These are phyloP conservation scores for Candida sphagnicola DNA, from an alignment of 805 yeast species.

Conservation along the genomic window DNA sequence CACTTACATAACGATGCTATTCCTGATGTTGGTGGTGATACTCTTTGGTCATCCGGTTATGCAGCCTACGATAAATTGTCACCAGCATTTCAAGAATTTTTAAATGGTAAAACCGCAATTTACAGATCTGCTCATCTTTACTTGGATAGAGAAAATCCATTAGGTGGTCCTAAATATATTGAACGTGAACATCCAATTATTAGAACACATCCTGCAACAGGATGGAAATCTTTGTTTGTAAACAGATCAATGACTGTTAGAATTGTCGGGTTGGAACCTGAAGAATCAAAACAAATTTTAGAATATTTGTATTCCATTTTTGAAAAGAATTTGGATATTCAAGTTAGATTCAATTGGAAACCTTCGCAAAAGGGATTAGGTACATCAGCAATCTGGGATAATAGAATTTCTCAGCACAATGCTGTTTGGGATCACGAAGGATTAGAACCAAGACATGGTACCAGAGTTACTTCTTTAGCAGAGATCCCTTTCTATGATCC, in stretches of 20 bases:
- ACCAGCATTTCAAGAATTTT: constrained; percentile 45
- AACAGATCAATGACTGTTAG: constrained; percentile 49
- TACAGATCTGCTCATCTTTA: constrained; percentile 40
- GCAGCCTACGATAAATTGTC: constrained; percentile 56
- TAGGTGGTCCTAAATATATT: constrained; percentile 43
- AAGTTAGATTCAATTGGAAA: constrained; percentile 52
- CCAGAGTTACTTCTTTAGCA: constrained; percentile 48
- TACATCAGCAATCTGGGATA: constrained; percentile 59
- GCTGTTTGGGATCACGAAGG: constrained; percentile 52
- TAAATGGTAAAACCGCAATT: constrained; percentile 50
- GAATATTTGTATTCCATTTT: constrained; percentile 42
- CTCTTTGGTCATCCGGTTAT: constrained; percentile 55
- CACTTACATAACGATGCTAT: constrained; percentile 37
- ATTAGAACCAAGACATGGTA: constrained; percentile 46
- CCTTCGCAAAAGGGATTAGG: constrained; percentile 35
- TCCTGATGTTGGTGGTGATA: constrained; percentile 53
- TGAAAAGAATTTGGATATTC: constrained; percentile 52
- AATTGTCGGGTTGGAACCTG: constrained; percentile 50
- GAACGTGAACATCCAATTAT: constrained; percentile 59
- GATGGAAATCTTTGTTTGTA: constrained; percentile 55
- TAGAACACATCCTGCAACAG: constrained; percentile 64
- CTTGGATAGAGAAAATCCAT: constrained; percentile 42
- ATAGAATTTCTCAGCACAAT: constrained; percentile 50
- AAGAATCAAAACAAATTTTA: constrained; percentile 47
- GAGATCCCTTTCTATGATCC: constrained; percentile 51